Evolutionary conservation across 2,329 filamentous ascomycete species (phyloP).

Genomic region (Pestalotiopsis sp.): DNA sequence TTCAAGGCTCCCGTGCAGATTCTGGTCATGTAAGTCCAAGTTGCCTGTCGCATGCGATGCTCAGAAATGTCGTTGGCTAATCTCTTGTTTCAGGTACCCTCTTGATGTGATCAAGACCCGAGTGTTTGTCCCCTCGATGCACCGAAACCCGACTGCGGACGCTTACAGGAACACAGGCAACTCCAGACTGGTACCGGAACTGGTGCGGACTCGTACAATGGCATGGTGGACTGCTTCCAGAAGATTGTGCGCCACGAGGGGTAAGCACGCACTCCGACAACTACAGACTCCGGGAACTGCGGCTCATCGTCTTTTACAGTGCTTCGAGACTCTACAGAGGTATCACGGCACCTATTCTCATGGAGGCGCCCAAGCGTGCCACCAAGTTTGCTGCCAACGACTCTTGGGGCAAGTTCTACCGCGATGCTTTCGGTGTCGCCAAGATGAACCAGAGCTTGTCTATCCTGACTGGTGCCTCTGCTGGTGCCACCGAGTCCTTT

Average conservation of each 20-base stretch:
- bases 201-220: slow-evolving; percentile 86
- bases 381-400: slow-evolving; percentile 99
- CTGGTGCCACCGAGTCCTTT: slow-evolving; percentile 93
- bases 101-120: slow-evolving; percentile 98
- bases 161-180: slow-evolving; percentile 60
- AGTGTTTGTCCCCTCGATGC: slow-evolving; percentile 65
- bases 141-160: neutral
- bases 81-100: slow-evolving; percentile 74
- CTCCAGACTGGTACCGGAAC: slow-evolving; percentile 75
- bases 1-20: slow-evolving; percentile 57
- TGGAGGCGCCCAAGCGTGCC: slow-evolving; percentile 88
- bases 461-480: slow-evolving; percentile 89
- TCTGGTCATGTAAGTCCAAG: slow-evolving; percentile 72
- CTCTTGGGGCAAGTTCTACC: slow-evolving; percentile 95
- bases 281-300: neutral
- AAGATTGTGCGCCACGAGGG: slow-evolving; percentile 98
- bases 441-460: slow-evolving; percentile 94
- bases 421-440: slow-evolving; percentile 77
- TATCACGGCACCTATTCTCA: slow-evolving; percentile 92
- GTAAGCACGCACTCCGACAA: slow-evolving; percentile 49
- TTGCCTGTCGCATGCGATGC: slow-evolving; percentile 16
- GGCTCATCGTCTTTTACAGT: slow-evolving; percentile 44
- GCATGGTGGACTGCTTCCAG: slow-evolving; percentile 97
- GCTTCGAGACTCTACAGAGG: slow-evolving; percentile 92
- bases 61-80: slow-evolving; percentile 18